phyloP scores from a whole-genome alignment of 148 eudicot species.

The Mesembryanthemum crystallinum region DNA sequence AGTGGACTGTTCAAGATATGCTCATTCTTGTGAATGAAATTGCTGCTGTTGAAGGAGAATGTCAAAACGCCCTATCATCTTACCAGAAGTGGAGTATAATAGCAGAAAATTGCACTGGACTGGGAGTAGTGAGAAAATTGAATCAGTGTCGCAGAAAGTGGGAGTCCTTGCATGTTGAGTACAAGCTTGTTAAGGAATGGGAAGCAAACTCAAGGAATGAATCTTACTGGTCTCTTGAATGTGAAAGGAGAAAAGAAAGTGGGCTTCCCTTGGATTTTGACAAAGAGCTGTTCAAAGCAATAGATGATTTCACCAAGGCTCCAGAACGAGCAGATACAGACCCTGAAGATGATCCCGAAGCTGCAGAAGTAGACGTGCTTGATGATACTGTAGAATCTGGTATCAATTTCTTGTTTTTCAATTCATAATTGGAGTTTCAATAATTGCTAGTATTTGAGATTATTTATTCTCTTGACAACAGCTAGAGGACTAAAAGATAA shows the following conservation, averaged over 20 bases:
- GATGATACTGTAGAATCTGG: slow-evolving; percentile 30
- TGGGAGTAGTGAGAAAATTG: slow-evolving; percentile 49
- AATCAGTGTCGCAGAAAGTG: slow-evolving; percentile 69
- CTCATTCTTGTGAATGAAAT: slow-evolving; percentile 62
- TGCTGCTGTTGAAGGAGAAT: slow-evolving; percentile 55
- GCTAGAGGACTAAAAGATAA: too few species aligned
- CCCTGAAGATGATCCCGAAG: slow-evolving; percentile 46
- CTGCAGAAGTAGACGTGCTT: slow-evolving; percentile 26
- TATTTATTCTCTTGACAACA: too few species aligned
- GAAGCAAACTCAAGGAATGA: slow-evolving; percentile 18
- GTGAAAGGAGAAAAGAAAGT: slow-evolving; percentile 27
- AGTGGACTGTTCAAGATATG: slow-evolving; percentile 56
- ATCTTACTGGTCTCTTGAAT: slow-evolving; percentile 42
- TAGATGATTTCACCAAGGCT: slow-evolving; percentile 38
- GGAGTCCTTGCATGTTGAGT: slow-evolving; percentile 48
- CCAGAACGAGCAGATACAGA: slow-evolving; percentile 37
- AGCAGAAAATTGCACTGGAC: slow-evolving; percentile 55
- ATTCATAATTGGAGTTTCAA: background rate
- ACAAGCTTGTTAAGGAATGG: slow-evolving; percentile 35
- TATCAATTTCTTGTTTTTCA: slow-evolving; percentile 18
- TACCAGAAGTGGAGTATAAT: slow-evolving; percentile 72
- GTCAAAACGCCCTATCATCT: slow-evolving; percentile 53
- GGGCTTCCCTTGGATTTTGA: slow-evolving; percentile 48
- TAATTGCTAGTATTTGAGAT: too few species aligned
- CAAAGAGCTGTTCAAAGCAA: slow-evolving; percentile 42